Evolutionary conservation across 805 yeast genomes (phyloP).

Genomic region (Metschnikowia orientalis): DNA sequence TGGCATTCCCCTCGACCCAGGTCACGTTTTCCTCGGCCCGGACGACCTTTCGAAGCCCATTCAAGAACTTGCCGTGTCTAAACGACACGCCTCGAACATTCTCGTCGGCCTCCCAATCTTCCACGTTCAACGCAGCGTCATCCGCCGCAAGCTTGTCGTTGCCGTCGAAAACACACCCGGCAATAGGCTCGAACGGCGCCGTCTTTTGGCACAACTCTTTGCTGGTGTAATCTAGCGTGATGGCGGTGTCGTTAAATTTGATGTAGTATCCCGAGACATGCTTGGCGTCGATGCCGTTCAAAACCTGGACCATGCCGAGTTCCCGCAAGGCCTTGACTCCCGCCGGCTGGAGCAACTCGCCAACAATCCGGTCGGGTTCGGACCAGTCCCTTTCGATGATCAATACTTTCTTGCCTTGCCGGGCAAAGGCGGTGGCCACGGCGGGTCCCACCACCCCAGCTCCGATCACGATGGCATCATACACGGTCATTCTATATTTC

Average conservation of each 20-base stretch:
- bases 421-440: constrained; percentile 82
- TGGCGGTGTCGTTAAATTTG: constrained; percentile 53
- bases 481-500: constrained; percentile 6
- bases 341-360: constrained; percentile 94
- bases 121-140: constrained; percentile 38
- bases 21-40: constrained; percentile 69
- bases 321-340: constrained; percentile 83
- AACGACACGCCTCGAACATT: constrained; percentile 75
- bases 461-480: constrained; percentile 87
- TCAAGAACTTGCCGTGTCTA: constrained; percentile 86
- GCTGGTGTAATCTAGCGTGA: constrained; percentile 67
- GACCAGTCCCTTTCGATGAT: constrained; percentile 85
- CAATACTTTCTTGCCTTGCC: constrained; percentile 81
- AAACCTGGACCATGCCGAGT: constrained; percentile 74
- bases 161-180: constrained; percentile 52
- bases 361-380: constrained; percentile 94
- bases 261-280: constrained; percentile 79
- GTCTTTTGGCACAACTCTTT: constrained; percentile 44
- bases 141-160: constrained; percentile 52
- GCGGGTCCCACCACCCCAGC: constrained; percentile 99
- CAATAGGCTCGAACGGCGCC: constrained; percentile 45
- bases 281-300: constrained; percentile 73
- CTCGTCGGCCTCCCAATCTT: constrained; percentile 57
- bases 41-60: constrained; percentile 71
- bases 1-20: constrained; percentile 79